These are phyloP conservation scores for Typha latifolia DNA, from an alignment of 176 grass and related monocot genomes.

Conservation along the genomic window DNA sequence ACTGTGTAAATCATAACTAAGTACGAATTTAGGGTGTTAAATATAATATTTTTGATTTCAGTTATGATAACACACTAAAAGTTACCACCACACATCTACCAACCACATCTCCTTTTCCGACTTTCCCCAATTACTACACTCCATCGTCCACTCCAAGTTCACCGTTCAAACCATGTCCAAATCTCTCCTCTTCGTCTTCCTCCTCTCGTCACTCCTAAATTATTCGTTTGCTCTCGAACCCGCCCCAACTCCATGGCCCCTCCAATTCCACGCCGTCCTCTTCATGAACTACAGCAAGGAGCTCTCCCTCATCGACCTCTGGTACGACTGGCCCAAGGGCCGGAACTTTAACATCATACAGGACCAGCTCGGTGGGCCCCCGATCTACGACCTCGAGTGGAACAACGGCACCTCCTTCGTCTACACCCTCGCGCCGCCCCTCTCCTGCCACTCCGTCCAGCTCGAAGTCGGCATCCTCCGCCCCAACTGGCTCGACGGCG, in stretches of 20 bases:
- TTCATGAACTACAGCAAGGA: constrained; percentile 9
- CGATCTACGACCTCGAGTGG: constrained; percentile 74
- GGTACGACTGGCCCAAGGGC: constrained; percentile 14
- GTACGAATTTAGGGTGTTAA: no score
- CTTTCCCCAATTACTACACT: no score
- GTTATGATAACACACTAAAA: no score
- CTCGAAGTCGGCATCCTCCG: constrained; percentile 61
- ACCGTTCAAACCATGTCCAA: no score
- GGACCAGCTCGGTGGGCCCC: constrained; percentile 25
- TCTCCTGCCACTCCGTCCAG: constrained; percentile 40
- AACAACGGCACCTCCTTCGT: constrained; percentile 71
- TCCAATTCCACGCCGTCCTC: constrained; percentile 9
- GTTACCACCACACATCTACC: no score
- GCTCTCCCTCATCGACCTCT: constrained; percentile 13
- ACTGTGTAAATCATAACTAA: no score
- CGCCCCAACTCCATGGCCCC: constrained; percentile 4
- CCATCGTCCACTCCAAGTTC: no score
- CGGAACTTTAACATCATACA: constrained; percentile 20
- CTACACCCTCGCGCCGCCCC: constrained; percentile 28
- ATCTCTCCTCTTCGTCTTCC: no score
- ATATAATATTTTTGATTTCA: no score
- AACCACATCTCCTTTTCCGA: no score
- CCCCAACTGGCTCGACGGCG: constrained; percentile 55
- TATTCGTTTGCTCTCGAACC: background rate
- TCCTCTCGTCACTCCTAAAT: no score